phyloP scores from a whole-genome alignment of 225 moss, liverwort and hornwort genomes.

The Sphagnum tenellum region DNA sequence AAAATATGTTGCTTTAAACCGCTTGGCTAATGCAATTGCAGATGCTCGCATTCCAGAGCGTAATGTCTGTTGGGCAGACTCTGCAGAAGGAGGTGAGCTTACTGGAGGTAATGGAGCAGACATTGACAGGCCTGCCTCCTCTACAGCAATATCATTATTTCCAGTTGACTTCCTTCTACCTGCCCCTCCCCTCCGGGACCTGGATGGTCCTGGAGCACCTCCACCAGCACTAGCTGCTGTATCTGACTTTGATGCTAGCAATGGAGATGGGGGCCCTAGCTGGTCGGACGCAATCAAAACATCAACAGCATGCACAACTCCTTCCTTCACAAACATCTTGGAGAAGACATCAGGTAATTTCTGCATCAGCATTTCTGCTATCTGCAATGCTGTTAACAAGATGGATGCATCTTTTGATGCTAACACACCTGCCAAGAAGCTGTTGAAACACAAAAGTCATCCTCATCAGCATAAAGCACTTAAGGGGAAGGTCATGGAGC shows the following conservation, averaged over 20 bases:
- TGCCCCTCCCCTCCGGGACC: slow-evolving; percentile 71
- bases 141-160: slow-evolving; percentile 26
- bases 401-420: slow-evolving; percentile 86
- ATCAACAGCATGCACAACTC: slow-evolving; percentile 98
- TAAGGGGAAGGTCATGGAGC: too few relatives aligned
- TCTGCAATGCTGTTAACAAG: slow-evolving; percentile 84
- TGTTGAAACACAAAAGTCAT: slow-evolving; percentile 30
- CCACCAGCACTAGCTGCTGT: slow-evolving; percentile 48
- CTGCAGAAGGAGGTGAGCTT: slow-evolving; percentile 50
- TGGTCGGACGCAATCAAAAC: slow-evolving; percentile 72
- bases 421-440: slow-evolving; percentile 90
- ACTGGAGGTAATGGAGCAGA: slow-evolving; percentile 42
- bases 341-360: slow-evolving; percentile 78
- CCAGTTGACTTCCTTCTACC: slow-evolving; percentile 63
- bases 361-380: slow-evolving; percentile 98
- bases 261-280: slow-evolving; percentile 30
- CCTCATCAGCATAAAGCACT: slow-evolving; percentile 9
- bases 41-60: slow-evolving; percentile 69
- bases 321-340: slow-evolving; percentile 97
- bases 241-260: slow-evolving; percentile 34
- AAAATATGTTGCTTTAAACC: slow-evolving; percentile 68
- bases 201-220: slow-evolving; percentile 48
- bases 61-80: slow-evolving; percentile 52
- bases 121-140: slow-evolving; percentile 47
- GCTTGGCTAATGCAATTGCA: slow-evolving; percentile 60